These are phyloP conservation scores for Colletotrichum sp. DNA, from an alignment of 2,329 filamentous ascomycete species.

Conservation along the genomic window DNA sequence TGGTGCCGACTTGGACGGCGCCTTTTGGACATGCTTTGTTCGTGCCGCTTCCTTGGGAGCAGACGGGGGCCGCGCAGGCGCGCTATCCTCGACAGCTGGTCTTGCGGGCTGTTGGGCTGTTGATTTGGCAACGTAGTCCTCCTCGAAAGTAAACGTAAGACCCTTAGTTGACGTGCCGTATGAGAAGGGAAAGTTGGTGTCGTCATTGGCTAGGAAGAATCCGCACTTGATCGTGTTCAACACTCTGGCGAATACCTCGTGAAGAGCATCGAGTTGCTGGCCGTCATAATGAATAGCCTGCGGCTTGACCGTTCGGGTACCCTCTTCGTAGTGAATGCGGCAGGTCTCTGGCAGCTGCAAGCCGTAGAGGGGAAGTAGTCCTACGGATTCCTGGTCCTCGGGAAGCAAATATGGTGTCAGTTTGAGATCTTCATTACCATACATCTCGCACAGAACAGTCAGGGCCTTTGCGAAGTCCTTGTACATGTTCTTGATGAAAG, in stretches of 20 bases:
- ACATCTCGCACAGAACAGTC: slow-evolving; percentile 53
- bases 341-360: slow-evolving; percentile 43
- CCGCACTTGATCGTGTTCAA: slow-evolving; percentile 55
- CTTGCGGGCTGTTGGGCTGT: background rate
- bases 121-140: background rate
- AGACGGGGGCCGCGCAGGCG: background rate
- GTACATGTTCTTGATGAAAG: slow-evolving; percentile 51
- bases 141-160: slow-evolving; percentile 10
- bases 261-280: background rate
- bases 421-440: slow-evolving; percentile 40
- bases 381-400: slow-evolving; percentile 54
- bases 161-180: slow-evolving; percentile 6
- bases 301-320: slow-evolving; percentile 41
- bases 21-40: background rate
- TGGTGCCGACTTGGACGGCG: background rate
- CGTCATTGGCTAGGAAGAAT: slow-evolving; percentile 49
- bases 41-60: background rate
- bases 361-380: slow-evolving; percentile 46
- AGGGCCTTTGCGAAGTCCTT: slow-evolving; percentile 50
- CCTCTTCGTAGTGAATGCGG: slow-evolving; percentile 38
- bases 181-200: slow-evolving; percentile 9
- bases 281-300: slow-evolving; percentile 37
- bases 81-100: background rate
- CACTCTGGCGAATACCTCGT: slow-evolving; percentile 43
- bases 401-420: slow-evolving; percentile 53